Conservation (phyloP, 2,329 filamentous ascomycete species). For the Triangularia setosa region DNA sequence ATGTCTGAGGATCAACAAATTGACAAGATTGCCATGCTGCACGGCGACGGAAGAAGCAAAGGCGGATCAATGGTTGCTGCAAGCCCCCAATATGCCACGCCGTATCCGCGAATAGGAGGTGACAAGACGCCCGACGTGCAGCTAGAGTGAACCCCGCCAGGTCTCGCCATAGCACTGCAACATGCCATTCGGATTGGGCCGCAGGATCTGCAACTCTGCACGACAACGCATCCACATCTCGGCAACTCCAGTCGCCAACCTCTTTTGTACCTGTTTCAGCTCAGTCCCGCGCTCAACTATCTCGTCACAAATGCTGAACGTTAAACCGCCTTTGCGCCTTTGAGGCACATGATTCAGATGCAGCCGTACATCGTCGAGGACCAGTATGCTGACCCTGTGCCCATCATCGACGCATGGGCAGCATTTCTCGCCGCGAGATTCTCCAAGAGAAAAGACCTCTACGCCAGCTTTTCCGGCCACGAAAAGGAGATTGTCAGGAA, state of each 20-base stretch:
- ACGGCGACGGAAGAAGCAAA: constrained; percentile 6
- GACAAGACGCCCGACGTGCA: not conserved
- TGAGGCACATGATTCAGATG: constrained; percentile 8
- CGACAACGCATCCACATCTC: not conserved
- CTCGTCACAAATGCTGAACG: not conserved
- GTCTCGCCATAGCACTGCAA: not conserved
- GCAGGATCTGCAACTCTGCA: not conserved
- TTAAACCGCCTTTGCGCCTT: not conserved
- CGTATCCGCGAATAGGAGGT: not conserved
- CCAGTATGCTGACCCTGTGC: constrained; percentile 20
- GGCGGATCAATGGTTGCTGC: constrained; percentile 11
- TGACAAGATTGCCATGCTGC: not conserved
- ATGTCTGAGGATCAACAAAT: not conserved
- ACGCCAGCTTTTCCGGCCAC: constrained; percentile 13
- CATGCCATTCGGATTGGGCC: not conserved
- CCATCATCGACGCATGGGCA: constrained; percentile 21
- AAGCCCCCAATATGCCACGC: constrained; percentile 6
- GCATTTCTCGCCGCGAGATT: constrained; percentile 20
- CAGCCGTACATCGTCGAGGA: constrained; percentile 18
- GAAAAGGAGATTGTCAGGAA: constrained; percentile 22
- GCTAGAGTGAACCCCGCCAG: constrained; percentile 1
- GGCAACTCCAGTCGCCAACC: not conserved
- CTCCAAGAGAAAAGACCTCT: constrained; percentile 17
- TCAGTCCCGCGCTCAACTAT: not conserved
- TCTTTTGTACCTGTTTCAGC: not conserved